phyloP scores from a whole-genome alignment of 345 rosid genomes.

The Leavenworthia alabamica region DNA sequence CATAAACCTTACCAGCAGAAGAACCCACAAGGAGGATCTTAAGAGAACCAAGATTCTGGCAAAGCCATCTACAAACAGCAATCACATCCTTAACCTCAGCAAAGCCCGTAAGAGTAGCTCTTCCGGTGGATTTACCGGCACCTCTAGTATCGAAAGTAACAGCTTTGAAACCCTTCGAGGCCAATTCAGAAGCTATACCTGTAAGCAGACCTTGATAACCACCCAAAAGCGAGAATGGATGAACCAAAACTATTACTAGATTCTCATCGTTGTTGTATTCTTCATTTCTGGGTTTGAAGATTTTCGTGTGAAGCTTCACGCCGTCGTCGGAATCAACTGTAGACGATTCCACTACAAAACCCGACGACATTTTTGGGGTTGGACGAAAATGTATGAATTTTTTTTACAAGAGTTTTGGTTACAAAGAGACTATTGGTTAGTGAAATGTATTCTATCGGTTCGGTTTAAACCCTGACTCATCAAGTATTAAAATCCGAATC shows the following conservation, averaged over 20 bases:
- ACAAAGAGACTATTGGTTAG: no score
- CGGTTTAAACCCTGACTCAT: background rate
- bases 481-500: background rate
- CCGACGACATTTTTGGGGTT: constrained; percentile 43
- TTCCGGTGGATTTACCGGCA: constrained; percentile 78
- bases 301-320: constrained; percentile 45
- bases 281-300: constrained; percentile 53
- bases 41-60: constrained; percentile 33
- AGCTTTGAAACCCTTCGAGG: constrained; percentile 49
- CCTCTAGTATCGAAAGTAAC: constrained; percentile 95
- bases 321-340: constrained; percentile 50
- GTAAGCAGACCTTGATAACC: constrained; percentile 68
- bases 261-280: background rate
- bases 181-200: constrained; percentile 69
- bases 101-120: constrained; percentile 77
- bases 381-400: background rate
- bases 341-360: constrained; percentile 38
- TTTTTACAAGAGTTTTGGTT: no score
- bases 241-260: constrained; percentile 70
- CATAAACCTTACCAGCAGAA: constrained; percentile 58
- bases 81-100: constrained; percentile 78
- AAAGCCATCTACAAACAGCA: constrained; percentile 78
- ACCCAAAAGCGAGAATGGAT: constrained; percentile 79
- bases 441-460: no score
- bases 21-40: constrained; percentile 86